Base-by-base conservation (phyloP, 129 eudicot species). In the Calendula officinalis region DNA sequence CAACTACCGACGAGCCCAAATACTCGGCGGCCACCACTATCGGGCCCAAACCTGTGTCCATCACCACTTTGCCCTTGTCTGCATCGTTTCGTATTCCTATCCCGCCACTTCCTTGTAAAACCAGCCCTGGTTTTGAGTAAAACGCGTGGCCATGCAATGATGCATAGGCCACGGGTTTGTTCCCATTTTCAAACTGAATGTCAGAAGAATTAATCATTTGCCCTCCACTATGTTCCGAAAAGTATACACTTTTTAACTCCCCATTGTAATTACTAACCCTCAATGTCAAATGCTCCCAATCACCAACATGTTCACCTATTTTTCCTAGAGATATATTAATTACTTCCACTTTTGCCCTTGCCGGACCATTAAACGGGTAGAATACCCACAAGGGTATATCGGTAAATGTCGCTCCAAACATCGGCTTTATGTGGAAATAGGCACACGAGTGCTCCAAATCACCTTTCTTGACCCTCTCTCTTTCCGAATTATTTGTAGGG, bases 271-370 rank as follows among this genome's bases (percentile, higher is more conserved):
- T 91, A 52, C 96, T 91, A 3, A 91, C 51, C 57, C 98, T 75
- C 9, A 91, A 42, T 0, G 98, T 91, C 14, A 91, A 62, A 69
- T 91, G 98, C 58, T 91, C 98, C 98, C 96, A 91, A 51, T 91
- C 96, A 1, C 91, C 88, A 11, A 85, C 76, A 34, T 91, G 98
- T 66, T 91, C 80, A 3, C 96, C 98, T 6, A 85, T 78, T 67
- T 77, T 87, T 2, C 90, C 90, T 8, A 87, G 42, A 0, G 86
- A 32, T 14, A 82, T 42, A 42, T 71, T 81, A 7, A 91, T 32
- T 33, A 79, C 45, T 42, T 61, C 75, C 37, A 91, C 78, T 75
- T 87, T 91, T 4, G 78, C 83, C 75, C 72, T 80, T 2, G 86
- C 88, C 1, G 88, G 83, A 5, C 96, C 98, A 17, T 91, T 91